phyloP scores from a whole-genome alignment of 164 flowering plant species.

The Stephania japonica region DNA sequence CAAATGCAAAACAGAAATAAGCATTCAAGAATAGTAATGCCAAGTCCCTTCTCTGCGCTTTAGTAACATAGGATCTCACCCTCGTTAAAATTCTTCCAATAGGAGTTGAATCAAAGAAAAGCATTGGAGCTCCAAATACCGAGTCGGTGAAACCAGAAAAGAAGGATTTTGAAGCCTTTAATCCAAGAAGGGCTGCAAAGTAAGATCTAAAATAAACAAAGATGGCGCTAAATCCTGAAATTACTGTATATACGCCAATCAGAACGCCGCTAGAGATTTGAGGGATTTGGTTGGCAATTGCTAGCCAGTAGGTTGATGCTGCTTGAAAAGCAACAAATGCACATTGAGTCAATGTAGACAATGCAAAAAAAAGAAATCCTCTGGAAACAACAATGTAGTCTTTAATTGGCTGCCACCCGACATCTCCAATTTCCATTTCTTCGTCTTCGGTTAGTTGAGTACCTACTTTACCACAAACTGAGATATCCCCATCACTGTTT shows the following conservation, averaged over 20 bases:
- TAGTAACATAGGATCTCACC: slow-evolving; percentile 30
- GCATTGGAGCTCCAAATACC: slow-evolving; percentile 84
- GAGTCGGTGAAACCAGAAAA: slow-evolving; percentile 56
- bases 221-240: slow-evolving; percentile 44
- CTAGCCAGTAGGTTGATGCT: slow-evolving; percentile 72
- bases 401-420: slow-evolving; percentile 67
- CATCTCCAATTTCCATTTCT: slow-evolving; percentile 59
- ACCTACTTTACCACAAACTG: slow-evolving; percentile 26
- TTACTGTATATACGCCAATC: slow-evolving; percentile 56
- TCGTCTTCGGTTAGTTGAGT: slow-evolving; percentile 72
- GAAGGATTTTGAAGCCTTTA: slow-evolving; percentile 68
- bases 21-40: not conserved
- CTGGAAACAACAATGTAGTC: slow-evolving; percentile 59
- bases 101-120: slow-evolving; percentile 87
- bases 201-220: slow-evolving; percentile 52
- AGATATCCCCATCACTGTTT: slow-evolving; percentile 36
- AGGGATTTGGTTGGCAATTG: slow-evolving; percentile 47
- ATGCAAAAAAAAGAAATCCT: slow-evolving; percentile 29
- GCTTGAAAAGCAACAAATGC: slow-evolving; percentile 56
- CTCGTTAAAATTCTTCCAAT: slow-evolving; percentile 78
- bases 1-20: not conserved
- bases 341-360: slow-evolving; percentile 27
- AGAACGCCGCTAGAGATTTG: slow-evolving; percentile 32
- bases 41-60: not conserved
- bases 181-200: slow-evolving; percentile 47